Evolutionary conservation across 2,329 filamentous ascomycete species (phyloP), one percentile per base, ranked within the genome.

Genomic region (Escovopsis sp.): DNA sequence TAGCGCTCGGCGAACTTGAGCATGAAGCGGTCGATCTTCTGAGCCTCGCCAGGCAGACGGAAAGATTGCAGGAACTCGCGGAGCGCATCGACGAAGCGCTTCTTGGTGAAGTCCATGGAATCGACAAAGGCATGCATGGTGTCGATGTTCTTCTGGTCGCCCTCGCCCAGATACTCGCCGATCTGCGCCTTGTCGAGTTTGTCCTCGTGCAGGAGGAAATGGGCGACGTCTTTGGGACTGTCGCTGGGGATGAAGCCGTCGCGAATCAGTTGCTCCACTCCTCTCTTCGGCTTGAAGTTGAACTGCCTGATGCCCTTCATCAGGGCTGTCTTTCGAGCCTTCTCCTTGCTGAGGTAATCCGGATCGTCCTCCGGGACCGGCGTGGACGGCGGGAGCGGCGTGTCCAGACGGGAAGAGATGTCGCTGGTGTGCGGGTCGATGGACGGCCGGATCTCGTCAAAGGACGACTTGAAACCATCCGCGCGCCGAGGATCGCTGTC

Each of bases 21-120:
- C 91, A 98, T 96, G 63, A 96, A 94, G 38, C 91, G 84, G 76
- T 98, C 91, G 50, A 98, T 98, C 67, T 98, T 98, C 58, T 98
- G 91, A 0, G 88, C 88, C 62, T 98, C 91, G 46, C 91, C 91
- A 0, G 91, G 91, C 12, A 98, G 68, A 47, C 91, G 82, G 68
- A 98, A 98, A 25, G 86, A 84, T 59, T 98, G 91, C 11, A 98
- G 67, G 54, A 98, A 98, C 44, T 86, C 80, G 32, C 91, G 79
- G 24, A 98, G 66, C 12, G 91, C 82, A 60, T 95, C 89, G 7
- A 95, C 89, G 52, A 98, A 98, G 2, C 88, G 80, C 42, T 81
- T 85, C 59, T 88, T 88, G 9, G 76, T 74, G 51, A 98, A 98
- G 37, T 96, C 84, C 87, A 98, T 95, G 15, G 71, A 66, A 52